phyloP scores from a whole-genome alignment of 2,329 filamentous ascomycete species.

The Clarireedia hainanense region DNA sequence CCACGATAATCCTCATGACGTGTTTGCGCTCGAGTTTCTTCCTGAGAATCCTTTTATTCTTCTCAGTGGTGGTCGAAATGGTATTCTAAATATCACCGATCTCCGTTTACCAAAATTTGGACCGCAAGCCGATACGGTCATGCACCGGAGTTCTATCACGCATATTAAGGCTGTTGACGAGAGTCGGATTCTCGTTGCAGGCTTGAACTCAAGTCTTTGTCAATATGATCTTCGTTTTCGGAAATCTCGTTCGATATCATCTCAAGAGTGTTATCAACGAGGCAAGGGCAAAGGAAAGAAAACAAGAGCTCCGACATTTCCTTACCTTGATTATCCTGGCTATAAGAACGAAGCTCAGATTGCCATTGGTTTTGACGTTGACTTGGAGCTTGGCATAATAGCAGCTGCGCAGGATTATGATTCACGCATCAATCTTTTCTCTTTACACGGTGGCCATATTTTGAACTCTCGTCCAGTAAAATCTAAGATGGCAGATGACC shows the following conservation, averaged over 20 bases:
- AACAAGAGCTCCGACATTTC: conserved; percentile 17
- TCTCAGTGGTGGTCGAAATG: conserved; percentile 44
- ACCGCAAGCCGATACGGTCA: conserved; percentile 18
- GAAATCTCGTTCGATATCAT: not conserved
- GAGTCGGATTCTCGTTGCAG: conserved; percentile 45
- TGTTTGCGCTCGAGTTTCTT: conserved; percentile 44
- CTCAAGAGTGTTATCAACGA: not conserved
- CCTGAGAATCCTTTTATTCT: conserved; percentile 37
- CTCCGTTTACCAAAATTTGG: conserved; percentile 22
- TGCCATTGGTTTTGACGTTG: conserved; percentile 45
- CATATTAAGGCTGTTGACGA: conserved; percentile 42
- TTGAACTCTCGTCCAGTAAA: conserved; percentile 7
- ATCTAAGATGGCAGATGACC: not conserved
- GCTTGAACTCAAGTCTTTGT: conserved; percentile 41
- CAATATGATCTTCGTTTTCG: conserved; percentile 50
- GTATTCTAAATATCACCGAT: conserved; percentile 29
- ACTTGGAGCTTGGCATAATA: conserved; percentile 39
- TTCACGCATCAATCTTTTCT: conserved; percentile 20
- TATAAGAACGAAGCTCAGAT: conserved; percentile 44
- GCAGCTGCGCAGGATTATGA: conserved; percentile 40
- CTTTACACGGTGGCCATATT: conserved; percentile 17
- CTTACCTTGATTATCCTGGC: conserved; percentile 40
- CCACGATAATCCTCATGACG: conserved; percentile 27
- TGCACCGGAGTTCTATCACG: conserved; percentile 35
- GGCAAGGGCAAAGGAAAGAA: not conserved